Base-by-base conservation (phyloP, 352 stramenopile species). In the Pythium pyrilobum region DNA sequence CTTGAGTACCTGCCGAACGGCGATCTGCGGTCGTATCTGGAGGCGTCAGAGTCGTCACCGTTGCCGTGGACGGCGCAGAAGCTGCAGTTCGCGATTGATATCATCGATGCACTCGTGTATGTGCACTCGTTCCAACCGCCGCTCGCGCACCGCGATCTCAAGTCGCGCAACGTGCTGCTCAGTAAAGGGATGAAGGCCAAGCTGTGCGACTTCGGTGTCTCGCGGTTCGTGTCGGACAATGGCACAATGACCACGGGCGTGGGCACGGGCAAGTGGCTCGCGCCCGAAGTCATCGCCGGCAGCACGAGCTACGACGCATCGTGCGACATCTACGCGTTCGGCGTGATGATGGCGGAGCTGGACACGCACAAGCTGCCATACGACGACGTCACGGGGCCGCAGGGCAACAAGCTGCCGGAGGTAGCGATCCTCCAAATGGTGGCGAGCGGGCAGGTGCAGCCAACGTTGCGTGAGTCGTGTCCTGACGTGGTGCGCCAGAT, bases 1-100 rank as follows among this genome's bases (percentile, higher is more conserved):
- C 77, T 90, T 41, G 77, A 88, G 59, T 88, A 83, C 56, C 83
- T 87, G 67, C 61, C 65, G 5, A 70, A 69, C 9, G 77, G 80
- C 0, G 80, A 88, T 50, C 24, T 90, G 20, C 69, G 77, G 5
- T 55, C 69, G 10, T 78, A 80, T 45, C 52, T 87, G 1, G 61
- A 72, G 9, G 62, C 25, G 10, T 64, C 59, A 15, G 13, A 42
- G 11, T 3, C 5, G 1, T 3, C 18, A 18, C 16, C 16, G 23
- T 16, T 21, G 27, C 3, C 34, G 34, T 20, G 55, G 55, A 29
- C 45, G 0, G 7, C 16, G 12, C 20, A 25, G 45, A 77, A 75
- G 48, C 33, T 74, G 5, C 63, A 75, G 44, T 47, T 81, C 18
- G 73, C 70, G 23, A 66, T 81, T 36, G 71, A 81, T 39, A 47